phyloP scores from a whole-genome alignment of 495 filamentous ascomycete genomes.

The Aspergillus steynii region DNA sequence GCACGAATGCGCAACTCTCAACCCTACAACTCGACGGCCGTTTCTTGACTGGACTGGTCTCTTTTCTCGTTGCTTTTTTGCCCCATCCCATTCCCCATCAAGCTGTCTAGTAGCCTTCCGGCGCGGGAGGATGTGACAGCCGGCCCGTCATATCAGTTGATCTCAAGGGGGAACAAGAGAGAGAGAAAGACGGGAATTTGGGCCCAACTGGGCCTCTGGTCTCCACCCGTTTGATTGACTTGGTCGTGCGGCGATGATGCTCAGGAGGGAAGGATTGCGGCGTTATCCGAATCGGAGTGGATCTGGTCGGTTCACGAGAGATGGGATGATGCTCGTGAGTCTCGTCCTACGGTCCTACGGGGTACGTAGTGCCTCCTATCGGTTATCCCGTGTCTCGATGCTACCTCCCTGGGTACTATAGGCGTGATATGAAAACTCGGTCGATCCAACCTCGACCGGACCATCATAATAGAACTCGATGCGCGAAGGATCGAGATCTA shows the following conservation, averaged over 20 bases:
- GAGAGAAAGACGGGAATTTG: background rate
- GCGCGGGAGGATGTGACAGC: background rate
- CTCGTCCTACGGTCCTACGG: background rate
- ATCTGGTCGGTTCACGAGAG: background rate
- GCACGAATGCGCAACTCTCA: background rate
- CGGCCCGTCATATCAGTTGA: background rate
- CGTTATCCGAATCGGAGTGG: background rate
- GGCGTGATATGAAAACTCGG: no score
- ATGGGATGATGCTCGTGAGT: background rate
- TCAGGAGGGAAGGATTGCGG: background rate
- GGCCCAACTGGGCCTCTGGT: background rate
- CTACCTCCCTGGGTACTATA: no score
- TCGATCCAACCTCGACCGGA: background rate
- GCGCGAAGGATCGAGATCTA: background rate
- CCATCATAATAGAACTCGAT: background rate
- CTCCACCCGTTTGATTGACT: background rate
- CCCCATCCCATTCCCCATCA: background rate
- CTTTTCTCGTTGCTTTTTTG: background rate
- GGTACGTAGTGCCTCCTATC: no score
- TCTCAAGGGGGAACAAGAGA: background rate
- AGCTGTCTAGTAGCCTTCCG: background rate
- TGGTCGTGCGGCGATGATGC: background rate
- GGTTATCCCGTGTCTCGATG: no score
- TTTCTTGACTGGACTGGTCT: background rate
- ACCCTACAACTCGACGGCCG: background rate